Conservation (phyloP, 768 basidiomycete genomes). For the Chalciporus chontae region DNA sequence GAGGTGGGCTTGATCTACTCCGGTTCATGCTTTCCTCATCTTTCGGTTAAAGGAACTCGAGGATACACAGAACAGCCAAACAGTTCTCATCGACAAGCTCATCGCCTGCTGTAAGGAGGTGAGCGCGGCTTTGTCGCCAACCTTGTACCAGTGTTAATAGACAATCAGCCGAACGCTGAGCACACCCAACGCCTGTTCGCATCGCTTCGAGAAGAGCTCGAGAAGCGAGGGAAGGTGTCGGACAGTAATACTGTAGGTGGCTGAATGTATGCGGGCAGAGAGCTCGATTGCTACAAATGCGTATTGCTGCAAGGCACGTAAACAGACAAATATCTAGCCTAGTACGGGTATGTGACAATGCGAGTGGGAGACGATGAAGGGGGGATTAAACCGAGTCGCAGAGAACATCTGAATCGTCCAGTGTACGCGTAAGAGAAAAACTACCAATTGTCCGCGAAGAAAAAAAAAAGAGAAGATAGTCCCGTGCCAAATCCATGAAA, state of each 20-base stretch:
- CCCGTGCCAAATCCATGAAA: conserved; percentile 3
- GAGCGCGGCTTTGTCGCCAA: conserved; percentile 24
- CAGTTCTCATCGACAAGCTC: conserved; percentile 78
- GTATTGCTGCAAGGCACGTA: conserved; percentile 14
- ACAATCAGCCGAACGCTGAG: conserved; percentile 70
- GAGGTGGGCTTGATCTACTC: conserved; percentile 50
- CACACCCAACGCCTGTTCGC: conserved; percentile 78
- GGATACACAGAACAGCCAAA: conserved; percentile 74
- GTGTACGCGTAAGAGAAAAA: background rate
- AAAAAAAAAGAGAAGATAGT: background rate
- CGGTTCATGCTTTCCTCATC: conserved; percentile 2
- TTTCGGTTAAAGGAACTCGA: conserved; percentile 59
- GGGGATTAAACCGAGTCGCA: background rate
- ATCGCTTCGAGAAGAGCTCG: conserved; percentile 79
- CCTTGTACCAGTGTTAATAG: conserved; percentile 11
- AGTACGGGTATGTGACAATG: conserved; percentile 11
- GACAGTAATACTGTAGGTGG: conserved; percentile 44
- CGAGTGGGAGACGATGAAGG: conserved; percentile 2
- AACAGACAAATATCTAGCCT: conserved; percentile 9
- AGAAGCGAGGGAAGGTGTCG: conserved; percentile 57
- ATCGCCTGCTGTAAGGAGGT: conserved; percentile 88
- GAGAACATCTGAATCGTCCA: background rate
- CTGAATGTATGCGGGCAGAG: conserved; percentile 27
- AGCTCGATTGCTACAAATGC: conserved; percentile 4
- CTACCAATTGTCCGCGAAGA: conserved; percentile 1